These are phyloP conservation scores for Candida sithepensis DNA, from an alignment of 805 yeast genomes.

Conservation along the genomic window DNA sequence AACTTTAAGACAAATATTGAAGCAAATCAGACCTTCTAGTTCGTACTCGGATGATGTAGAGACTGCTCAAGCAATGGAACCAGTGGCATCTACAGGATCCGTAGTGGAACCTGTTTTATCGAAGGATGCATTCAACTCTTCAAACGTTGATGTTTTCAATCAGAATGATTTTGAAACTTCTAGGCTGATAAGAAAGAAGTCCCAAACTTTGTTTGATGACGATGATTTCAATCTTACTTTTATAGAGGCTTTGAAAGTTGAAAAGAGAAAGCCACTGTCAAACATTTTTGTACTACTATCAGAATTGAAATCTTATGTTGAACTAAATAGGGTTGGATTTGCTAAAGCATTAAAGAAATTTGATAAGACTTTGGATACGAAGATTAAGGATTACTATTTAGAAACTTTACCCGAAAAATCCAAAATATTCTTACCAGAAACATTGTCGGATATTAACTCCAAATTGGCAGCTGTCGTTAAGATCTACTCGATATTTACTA, in stretches of 20 bases:
- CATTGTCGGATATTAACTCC: constrained; percentile 46
- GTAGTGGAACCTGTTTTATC: constrained; percentile 12
- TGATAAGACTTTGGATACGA: constrained; percentile 72
- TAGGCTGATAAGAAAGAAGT: constrained; percentile 21
- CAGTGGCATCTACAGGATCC: constrained; percentile 1
- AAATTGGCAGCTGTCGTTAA: constrained; percentile 43
- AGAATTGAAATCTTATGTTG: constrained; percentile 79
- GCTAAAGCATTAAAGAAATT: constrained; percentile 88
- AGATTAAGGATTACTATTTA: constrained; percentile 58
- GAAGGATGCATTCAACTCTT: constrained; percentile 18
- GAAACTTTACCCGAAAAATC: constrained; percentile 34
- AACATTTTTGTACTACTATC: constrained; percentile 70
- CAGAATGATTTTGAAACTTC: constrained; percentile 14
- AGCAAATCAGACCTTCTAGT: constrained; percentile 8
- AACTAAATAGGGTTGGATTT: constrained; percentile 84
- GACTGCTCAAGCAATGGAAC: neutral
- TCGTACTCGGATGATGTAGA: constrained; percentile 8
- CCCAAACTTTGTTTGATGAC: constrained; percentile 33
- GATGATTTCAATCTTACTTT: constrained; percentile 35
- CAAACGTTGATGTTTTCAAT: constrained; percentile 5
- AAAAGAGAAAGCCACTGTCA: constrained; percentile 63
- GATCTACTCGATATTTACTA: constrained; percentile 38
- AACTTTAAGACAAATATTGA: constrained; percentile 14
- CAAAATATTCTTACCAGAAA: constrained; percentile 50
- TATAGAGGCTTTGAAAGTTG: constrained; percentile 52